Conservation (phyloP, 495 filamentous ascomycete genomes). For the Poronia punctata region DNA sequence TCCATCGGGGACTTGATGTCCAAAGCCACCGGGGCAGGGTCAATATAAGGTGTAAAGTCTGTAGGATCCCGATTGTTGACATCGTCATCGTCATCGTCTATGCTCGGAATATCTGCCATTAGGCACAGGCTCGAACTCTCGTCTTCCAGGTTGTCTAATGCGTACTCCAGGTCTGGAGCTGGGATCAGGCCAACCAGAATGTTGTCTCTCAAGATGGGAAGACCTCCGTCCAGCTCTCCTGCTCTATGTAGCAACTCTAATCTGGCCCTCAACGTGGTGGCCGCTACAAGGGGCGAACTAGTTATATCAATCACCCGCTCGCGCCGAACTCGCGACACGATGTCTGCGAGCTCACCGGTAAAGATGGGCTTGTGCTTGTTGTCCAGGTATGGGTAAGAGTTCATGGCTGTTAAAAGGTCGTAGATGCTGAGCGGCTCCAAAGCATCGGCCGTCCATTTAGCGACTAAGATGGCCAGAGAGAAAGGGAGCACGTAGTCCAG, state of each 20-base stretch:
- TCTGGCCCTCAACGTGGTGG: slow-evolving; percentile 66
- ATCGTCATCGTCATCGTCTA: slow-evolving; percentile 53
- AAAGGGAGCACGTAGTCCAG: slow-evolving; percentile 93
- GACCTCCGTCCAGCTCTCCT: slow-evolving; percentile 85
- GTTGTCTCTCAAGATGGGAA: slow-evolving; percentile 74
- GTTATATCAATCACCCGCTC: slow-evolving; percentile 85
- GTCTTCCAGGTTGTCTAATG: slow-evolving; percentile 70
- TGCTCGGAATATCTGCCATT: slow-evolving; percentile 60
- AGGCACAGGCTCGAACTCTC: slow-evolving; percentile 69
- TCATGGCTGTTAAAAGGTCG: slow-evolving; percentile 92
- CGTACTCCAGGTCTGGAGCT: slow-evolving; percentile 90
- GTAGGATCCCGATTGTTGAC: slow-evolving; percentile 56
- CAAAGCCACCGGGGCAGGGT: slow-evolving; percentile 81
- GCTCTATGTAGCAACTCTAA: slow-evolving; percentile 73
- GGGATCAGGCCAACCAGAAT: slow-evolving; percentile 88
- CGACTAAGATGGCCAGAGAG: slow-evolving; percentile 82
- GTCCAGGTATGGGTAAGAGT: slow-evolving; percentile 91
- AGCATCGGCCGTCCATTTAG: slow-evolving; percentile 97
- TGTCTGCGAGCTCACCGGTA: slow-evolving; percentile 77
- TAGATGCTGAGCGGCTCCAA: slow-evolving; percentile 94
- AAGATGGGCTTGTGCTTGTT: slow-evolving; percentile 88
- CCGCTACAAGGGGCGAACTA: slow-evolving; percentile 66
- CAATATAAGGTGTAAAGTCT: slow-evolving; percentile 88
- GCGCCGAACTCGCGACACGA: slow-evolving; percentile 64
- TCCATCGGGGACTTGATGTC: slow-evolving; percentile 91